phyloP scores from a whole-genome alignment of 345 rosid species.

The Citropsis articulata region DNA sequence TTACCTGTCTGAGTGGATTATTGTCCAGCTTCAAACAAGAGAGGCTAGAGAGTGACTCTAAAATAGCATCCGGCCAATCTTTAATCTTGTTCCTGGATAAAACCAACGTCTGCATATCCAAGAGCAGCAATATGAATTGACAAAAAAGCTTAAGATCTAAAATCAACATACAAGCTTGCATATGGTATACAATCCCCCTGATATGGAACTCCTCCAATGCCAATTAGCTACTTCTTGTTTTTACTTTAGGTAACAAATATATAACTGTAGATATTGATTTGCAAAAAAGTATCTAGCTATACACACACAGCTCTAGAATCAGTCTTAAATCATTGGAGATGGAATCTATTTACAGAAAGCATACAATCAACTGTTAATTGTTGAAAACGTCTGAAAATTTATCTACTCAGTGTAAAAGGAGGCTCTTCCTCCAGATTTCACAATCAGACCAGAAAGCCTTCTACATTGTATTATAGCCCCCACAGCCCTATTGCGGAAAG shows the following conservation, averaged over 20 bases:
- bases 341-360: no score
- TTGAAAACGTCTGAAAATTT: no score
- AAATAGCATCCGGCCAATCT: conserved; percentile 74
- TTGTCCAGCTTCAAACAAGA: conserved; percentile 77
- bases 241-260: no score
- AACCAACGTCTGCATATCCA: conserved; percentile 57
- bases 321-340: no score
- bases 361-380: neutral
- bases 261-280: no score
- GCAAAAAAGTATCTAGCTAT: no score
- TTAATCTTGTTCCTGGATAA: conserved; percentile 77
- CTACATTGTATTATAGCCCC: neutral
- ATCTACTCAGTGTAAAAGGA: neutral
- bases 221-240: neutral
- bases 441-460: neutral
- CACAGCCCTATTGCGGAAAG: neutral
- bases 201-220: neutral
- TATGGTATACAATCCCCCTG: neutral
- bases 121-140: conserved; percentile 4
- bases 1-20: conserved; percentile 76
- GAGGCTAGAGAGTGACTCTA: conserved; percentile 64
- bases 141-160: neutral
- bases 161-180: neutral
- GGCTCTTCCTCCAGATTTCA: neutral
- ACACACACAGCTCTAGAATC: no score